Conservation (phyloP, 164 flowering plant species). For the Berberis vulgaris region DNA sequence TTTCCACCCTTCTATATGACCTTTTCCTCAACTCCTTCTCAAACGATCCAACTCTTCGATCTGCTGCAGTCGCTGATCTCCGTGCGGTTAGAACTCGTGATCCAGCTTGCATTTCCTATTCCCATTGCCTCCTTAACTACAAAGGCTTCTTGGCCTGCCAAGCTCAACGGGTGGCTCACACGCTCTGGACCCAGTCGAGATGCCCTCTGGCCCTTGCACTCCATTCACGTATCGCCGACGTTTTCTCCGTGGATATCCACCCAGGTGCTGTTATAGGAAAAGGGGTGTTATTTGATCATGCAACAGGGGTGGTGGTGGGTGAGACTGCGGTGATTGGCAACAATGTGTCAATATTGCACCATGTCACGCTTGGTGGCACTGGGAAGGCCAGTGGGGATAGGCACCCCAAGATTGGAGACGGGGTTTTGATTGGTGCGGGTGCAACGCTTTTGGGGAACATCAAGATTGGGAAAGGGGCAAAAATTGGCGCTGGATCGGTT, state of each 20-base stretch:
- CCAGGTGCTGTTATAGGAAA: conserved; percentile 70
- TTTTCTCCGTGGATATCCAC: conserved; percentile 71
- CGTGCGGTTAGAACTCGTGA: conserved; percentile 59
- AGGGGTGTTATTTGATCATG: conserved; percentile 72
- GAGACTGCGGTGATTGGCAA: conserved; percentile 74
- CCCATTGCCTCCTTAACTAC: conserved; percentile 61
- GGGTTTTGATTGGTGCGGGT: conserved; percentile 81
- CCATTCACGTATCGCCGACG: conserved; percentile 63
- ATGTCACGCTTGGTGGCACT: conserved; percentile 80
- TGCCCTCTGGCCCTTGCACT: conserved; percentile 39
- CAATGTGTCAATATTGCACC: conserved; percentile 61
- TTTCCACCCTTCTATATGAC: too few species aligned
- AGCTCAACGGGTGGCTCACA: conserved; percentile 59
- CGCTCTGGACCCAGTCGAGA: conserved; percentile 48
- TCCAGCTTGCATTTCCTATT: conserved; percentile 62
- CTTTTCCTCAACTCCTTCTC: too few species aligned
- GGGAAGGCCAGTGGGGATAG: conserved; percentile 66
- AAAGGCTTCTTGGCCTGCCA: conserved; percentile 77
- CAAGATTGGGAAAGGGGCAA: conserved; percentile 64
- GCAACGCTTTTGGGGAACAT: conserved; percentile 62
- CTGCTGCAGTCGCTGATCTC: conserved; percentile 26
- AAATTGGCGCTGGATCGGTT: conserved; percentile 79
- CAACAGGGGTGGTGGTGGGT: conserved; percentile 74
- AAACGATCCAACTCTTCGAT: too few species aligned
- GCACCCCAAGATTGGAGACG: conserved; percentile 75